Evolutionary conservation across 805 yeast genomes (phyloP), one percentile per base, ranked within the genome.

Genomic region (Candida dajiaensis): DNA sequence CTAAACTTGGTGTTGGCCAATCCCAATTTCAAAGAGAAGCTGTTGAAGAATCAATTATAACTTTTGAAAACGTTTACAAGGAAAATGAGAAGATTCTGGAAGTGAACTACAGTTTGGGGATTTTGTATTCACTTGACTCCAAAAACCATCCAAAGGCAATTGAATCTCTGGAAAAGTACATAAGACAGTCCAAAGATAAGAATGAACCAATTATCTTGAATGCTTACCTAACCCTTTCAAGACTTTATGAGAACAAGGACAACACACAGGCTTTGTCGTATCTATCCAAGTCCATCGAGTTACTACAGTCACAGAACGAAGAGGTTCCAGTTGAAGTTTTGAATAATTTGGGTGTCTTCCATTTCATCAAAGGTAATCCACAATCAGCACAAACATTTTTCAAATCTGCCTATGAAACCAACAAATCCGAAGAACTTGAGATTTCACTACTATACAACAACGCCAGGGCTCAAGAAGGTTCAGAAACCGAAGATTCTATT

Each of bases 291-390:
- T 81, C 90, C 37, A 69, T 80, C 20, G 85, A 80, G 42, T 68
- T 76, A 7, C 66, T 70, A 41, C 48, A 66, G 13, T 50, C 58
- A 1, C 38, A 49, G 29, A 53, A 64, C 12, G 65, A 67, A 18
- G 58, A 65, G 3, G 54, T 69, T 40, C 74, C 80, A 38, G 72
- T 76, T 40, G 85, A 81, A 54, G 69, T 92, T 25, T 72, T 81
- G 57, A 89, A 89, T 61, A 94, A 94, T 57, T 72, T 89, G 54
- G 98, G 95, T 39, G 95, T 87, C 6, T 79, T 89, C 64, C 78
- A 86, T 47, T 84, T 85, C 59, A 70, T 81, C 51, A 81, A 76
- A 51, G 81, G 80, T 22, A 78, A 83, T 54, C 68, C 65, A 43
- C 80, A 72, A 3, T 77, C 76, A 6, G 83, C 97, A 0, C 64